Evolutionary conservation across 169 alveolate genomes (phyloP).

Genomic region (Neospora caninum): DNA sequence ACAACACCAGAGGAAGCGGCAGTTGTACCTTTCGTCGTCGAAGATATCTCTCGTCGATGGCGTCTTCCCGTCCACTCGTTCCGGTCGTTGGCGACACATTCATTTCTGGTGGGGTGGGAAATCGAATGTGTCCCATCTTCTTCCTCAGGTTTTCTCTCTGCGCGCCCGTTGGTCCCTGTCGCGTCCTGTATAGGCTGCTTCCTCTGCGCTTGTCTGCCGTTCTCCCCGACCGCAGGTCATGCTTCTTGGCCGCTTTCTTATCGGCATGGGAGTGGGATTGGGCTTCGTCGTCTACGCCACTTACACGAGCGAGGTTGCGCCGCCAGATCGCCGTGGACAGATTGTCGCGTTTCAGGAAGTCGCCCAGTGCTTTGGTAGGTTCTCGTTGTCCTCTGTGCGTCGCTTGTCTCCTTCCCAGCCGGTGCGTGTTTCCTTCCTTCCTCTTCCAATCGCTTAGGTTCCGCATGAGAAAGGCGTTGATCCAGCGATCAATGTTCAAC

Average conservation of each 20-base stretch:
- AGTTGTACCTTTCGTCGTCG: too few relatives aligned
- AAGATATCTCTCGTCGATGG: too few relatives aligned
- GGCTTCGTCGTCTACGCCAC: conserved; percentile 61
- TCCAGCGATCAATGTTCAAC: too few relatives aligned
- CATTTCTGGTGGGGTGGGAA: too few relatives aligned
- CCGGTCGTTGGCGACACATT: too few relatives aligned
- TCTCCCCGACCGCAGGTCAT: not conserved
- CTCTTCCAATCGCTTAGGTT: not conserved
- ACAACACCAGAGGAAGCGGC: too few relatives aligned
- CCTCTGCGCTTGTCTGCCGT: not conserved
- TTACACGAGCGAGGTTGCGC: conserved; percentile 56
- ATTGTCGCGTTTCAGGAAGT: conserved; percentile 52
- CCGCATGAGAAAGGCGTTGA: too few relatives aligned
- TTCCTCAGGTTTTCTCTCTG: too few relatives aligned
- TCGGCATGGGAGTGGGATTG: conserved; percentile 60
- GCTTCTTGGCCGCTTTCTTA: conserved; percentile 45
- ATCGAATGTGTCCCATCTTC: too few relatives aligned
- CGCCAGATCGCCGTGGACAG: conserved; percentile 55
- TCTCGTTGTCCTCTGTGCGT: not conserved
- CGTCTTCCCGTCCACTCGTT: too few relatives aligned
- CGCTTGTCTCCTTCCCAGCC: not conserved
- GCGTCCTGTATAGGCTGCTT: not conserved
- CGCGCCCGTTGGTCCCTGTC: too few relatives aligned
- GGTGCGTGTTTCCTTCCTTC: not conserved
- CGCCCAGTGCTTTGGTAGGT: conserved; percentile 54